These are phyloP conservation scores for Tetracentron sinense DNA, from an alignment of 164 flowering plant species.

Conservation along the genomic window DNA sequence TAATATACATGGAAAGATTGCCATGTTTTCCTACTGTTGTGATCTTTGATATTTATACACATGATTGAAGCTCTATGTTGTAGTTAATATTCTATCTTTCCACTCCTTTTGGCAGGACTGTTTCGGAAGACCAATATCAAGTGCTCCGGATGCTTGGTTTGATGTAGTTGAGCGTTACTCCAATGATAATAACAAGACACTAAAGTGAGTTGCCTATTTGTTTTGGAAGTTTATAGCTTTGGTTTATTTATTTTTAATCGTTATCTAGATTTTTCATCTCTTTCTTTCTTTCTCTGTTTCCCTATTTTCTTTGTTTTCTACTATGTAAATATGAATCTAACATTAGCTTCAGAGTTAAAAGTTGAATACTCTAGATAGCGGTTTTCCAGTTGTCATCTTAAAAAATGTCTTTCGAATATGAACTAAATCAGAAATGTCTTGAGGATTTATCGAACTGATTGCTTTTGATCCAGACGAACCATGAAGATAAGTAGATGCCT, in stretches of 20 bases:
- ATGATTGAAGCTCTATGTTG: neutral
- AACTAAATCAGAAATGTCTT: neutral
- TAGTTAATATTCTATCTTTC: neutral
- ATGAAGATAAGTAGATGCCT: constrained; percentile 57
- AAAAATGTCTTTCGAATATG: neutral
- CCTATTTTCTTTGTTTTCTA: neutral
- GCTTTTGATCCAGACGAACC: constrained; percentile 61
- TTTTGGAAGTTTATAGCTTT: neutral
- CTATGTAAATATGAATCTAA: too few relatives aligned
- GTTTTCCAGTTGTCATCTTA: neutral
- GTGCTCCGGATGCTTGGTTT: constrained; percentile 98
- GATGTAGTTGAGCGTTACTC: constrained; percentile 91
- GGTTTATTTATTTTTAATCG: neutral
- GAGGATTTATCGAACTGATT: neutral
- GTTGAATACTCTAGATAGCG: neutral
- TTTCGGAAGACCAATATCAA: constrained; percentile 91
- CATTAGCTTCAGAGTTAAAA: neutral
- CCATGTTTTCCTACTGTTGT: too few relatives aligned
- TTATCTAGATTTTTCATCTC: neutral
- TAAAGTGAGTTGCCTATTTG: constrained; percentile 44
- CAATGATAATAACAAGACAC: constrained; percentile 84
- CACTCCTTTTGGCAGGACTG: constrained; percentile 57
- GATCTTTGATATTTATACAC: neutral
- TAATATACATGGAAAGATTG: too few relatives aligned
- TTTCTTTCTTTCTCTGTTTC: neutral